phyloP scores from a whole-genome alignment of 2,329 filamentous ascomycete genomes.

The Zasmidium angulare region DNA sequence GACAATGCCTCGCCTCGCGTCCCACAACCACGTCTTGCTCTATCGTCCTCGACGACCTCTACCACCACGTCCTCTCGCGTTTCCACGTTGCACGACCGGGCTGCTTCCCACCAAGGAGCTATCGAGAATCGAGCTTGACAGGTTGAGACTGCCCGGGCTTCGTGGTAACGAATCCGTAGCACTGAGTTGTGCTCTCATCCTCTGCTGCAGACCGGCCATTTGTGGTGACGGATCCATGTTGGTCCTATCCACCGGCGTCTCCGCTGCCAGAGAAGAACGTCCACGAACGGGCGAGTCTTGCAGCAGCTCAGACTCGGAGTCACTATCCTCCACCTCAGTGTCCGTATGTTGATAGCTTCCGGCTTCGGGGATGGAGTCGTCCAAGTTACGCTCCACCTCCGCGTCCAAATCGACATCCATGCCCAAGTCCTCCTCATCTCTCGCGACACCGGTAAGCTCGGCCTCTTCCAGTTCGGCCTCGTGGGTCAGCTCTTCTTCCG shows the following conservation, averaged over 20 bases:
- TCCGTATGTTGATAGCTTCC: constrained; percentile 57
- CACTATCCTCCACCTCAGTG: constrained; percentile 46
- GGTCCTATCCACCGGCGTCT: constrained; percentile 9
- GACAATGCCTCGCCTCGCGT: background rate
- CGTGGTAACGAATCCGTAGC: constrained; percentile 30
- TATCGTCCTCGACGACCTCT: background rate
- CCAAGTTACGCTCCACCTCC: constrained; percentile 34
- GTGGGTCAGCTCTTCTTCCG: constrained; percentile 42
- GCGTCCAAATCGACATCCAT: constrained; percentile 23
- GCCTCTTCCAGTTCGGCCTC: constrained; percentile 49
- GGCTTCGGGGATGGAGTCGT: constrained; percentile 54
- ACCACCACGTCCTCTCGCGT: constrained; percentile 11
- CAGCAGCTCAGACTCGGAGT: constrained; percentile 25
- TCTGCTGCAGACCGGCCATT: constrained; percentile 26
- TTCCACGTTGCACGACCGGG: constrained; percentile 32
- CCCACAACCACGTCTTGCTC: background rate
- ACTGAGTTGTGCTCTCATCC: constrained; percentile 31
- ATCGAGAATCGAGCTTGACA: constrained; percentile 37
- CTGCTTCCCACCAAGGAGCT: constrained; percentile 37
- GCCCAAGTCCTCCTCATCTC: constrained; percentile 48
- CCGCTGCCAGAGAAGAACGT: constrained; percentile 18
- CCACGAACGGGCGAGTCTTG: constrained; percentile 28
- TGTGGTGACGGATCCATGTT: constrained; percentile 11
- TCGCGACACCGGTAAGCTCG: constrained; percentile 47
- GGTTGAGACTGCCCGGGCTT: constrained; percentile 34